Evolutionary conservation across 208 protist genomes (phyloP), one percentile per base, ranked within the genome.

Genomic region (Lotmaria passim): DNA sequence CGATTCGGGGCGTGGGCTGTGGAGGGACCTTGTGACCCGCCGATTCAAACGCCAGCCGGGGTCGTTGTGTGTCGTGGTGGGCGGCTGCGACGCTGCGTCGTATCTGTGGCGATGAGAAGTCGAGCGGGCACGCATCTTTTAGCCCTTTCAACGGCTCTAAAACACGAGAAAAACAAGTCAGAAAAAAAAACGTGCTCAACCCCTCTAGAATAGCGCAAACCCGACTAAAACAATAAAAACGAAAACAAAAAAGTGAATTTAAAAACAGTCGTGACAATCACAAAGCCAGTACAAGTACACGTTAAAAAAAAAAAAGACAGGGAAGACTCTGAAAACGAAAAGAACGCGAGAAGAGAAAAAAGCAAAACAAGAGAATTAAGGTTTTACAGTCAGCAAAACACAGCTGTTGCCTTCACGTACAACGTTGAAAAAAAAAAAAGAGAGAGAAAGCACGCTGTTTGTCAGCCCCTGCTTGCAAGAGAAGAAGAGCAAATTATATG

Each of bases 271-370:
- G n/a, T n/a, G n/a, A n/a, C n/a, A 41, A 41, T 7, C 12, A 41
- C 38, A 41, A n/a, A n/a, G n/a, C n/a, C n/a, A 28, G 21, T 51
- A 51, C 46, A 51, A 51, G 21, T 51, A 28, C 46, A 58, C 21
- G 21, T 11, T 1, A 68, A 44, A 28, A 7, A 53, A n/a, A 23
- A 47, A 44, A 53, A 53, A 56, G 21, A 47, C 12, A 34, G 34
- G 19, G 50, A 57, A 28, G 38, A 30, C 36, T 15, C 7, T 21
- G 41, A 46, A 46, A 46, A 17, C 14, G 36, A 23, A 67, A 15
- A 31, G 24, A 55, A 28, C 7, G n/a, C 17, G 21, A 75, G 55
- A 63, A 50, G 12, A 34, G 56, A 70, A 46, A 69, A 75, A 52
- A 56, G 19, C n/a, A n/a, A n/a, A n/a, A n/a, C n/a, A n/a, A n/a